Evolutionary conservation across 2,329 filamentous ascomycete genomes (phyloP).

Genomic region (Venturia aucupariae): DNA sequence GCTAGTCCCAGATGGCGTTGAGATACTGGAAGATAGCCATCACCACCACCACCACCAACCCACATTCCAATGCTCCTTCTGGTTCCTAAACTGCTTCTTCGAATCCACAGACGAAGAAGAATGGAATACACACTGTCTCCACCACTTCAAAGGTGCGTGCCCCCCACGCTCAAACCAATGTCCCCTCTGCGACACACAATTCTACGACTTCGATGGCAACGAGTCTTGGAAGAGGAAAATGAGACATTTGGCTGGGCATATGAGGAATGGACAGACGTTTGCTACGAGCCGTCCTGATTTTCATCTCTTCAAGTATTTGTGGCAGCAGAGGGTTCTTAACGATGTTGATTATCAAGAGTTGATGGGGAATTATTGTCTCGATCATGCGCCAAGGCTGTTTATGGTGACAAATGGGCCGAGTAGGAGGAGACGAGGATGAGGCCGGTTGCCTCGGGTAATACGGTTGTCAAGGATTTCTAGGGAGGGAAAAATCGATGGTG

Average conservation of each 20-base stretch:
- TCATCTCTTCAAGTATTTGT: constrained; percentile 2
- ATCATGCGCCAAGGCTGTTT: neutral
- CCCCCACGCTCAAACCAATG: constrained; percentile 4
- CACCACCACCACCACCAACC: neutral
- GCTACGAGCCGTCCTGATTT: neutral
- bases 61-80: constrained; percentile 10
- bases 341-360: constrained; percentile 9
- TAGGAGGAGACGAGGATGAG: neutral
- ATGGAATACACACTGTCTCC: constrained; percentile 8
- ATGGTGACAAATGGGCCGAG: neutral
- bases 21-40: neutral
- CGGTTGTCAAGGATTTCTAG: neutral
- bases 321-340: constrained; percentile 1
- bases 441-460: neutral
- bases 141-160: constrained; percentile 4
- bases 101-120: neutral
- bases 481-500: no score
- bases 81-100: constrained; percentile 5
- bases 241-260: constrained; percentile 4
- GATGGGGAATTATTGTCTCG: neutral
- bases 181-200: constrained; percentile 6
- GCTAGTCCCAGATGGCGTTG: constrained; percentile 4
- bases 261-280: constrained; percentile 4
- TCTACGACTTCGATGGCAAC: neutral
- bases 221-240: constrained; percentile 5